Base-by-base conservation (phyloP, 352 stramenopile species). In the Pythium insidiosum region DNA sequence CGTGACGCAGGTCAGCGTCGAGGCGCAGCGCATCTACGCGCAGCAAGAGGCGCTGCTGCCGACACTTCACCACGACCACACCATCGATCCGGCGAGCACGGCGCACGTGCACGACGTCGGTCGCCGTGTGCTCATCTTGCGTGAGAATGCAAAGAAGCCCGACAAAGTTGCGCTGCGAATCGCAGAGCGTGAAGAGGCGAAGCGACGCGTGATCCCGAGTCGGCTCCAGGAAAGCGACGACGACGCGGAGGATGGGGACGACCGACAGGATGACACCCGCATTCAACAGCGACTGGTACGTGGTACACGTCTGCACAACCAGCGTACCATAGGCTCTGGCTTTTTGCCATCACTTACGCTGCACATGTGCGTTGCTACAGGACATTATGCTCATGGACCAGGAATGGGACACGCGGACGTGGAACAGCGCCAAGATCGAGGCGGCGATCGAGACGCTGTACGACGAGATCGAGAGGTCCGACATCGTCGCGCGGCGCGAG, bases 341-440 rank as follows among this genome's bases (percentile, higher is more conserved):
- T 39, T 13, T 29, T n/a, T 22, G 25, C 13, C 16, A 43, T 9
- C 9, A 15, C 28, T 33, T 15, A 15, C 28, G 28, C 15, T 33
- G 9, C 28, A 33, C 15, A 15, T 44, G 5, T 7, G 37, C 10
- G 18, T 26, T 26, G 7, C 19, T 49, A 24, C 45, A 91, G 79
- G 63, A 77, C 33, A 75, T 51, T 7, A 86, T 91, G 68, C 55
- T 86, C 4, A 71, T 88, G 67, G 76, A 84, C 19, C 69, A 88
- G 41, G 75, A 91, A 69, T 91, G 79, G 75, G 75, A 88, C 50
- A 88, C 75, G 0, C 68, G 67, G 7, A 53, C 47, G 15, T 91
- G 75, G 75, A 88, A 84, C 26, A 41, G 26, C 1, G 53, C 56
- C 15, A 88, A 87, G 37, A 56, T 91, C 16, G 58, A 72, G 21